Conservation (phyloP, 257 asterid genomes). For the Forsythia suspensa region DNA sequence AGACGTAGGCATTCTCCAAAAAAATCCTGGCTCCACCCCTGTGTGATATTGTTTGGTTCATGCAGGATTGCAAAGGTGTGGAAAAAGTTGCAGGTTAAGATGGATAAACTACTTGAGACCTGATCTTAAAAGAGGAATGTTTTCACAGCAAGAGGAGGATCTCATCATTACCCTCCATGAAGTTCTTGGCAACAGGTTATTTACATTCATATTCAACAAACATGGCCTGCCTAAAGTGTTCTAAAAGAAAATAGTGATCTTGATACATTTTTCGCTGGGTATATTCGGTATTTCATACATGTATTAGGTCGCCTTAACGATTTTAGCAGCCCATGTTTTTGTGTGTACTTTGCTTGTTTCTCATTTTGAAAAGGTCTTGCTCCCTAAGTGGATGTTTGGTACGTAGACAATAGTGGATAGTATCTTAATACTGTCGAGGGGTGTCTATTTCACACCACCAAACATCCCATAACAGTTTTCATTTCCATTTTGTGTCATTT, state of each 20-base stretch:
- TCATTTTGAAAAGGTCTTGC: too few relatives aligned
- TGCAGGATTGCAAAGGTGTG: constrained; percentile 81
- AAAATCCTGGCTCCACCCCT: too few relatives aligned
- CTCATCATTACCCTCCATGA: constrained; percentile 59
- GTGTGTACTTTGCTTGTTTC: too few relatives aligned
- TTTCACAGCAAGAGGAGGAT: constrained; percentile 77
- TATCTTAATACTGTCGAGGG: neutral
- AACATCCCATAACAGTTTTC: neutral
- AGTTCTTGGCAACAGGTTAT: constrained; percentile 77
- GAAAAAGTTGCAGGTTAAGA: constrained; percentile 82
- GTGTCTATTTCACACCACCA: too few relatives aligned
- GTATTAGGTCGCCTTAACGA: neutral
- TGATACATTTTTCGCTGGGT: neutral
- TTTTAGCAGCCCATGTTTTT: neutral
- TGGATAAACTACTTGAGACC: constrained; percentile 91
- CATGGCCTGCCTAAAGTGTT: neutral
- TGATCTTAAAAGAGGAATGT: constrained; percentile 82
- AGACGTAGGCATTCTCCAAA: neutral
- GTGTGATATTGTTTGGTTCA: neutral
- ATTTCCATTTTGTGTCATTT: neutral
- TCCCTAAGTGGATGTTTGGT: too few relatives aligned
- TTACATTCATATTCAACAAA: neutral
- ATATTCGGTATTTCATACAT: neutral
- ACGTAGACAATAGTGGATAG: too few relatives aligned
- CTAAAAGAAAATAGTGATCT: neutral